Base-by-base conservation (phyloP, 31 red algal species). In the Endocladia muricata region DNA sequence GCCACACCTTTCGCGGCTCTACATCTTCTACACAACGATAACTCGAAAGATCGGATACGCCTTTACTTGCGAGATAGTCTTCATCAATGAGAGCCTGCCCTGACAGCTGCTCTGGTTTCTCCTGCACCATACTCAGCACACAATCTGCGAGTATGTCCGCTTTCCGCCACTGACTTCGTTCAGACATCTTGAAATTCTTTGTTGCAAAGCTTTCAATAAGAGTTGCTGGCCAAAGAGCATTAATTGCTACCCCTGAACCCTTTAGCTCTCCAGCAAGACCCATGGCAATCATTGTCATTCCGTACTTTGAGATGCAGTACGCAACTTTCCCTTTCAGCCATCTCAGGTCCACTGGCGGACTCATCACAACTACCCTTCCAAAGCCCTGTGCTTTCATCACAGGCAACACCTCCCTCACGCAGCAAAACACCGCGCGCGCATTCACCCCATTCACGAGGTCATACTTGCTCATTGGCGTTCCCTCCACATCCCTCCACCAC, bases 401-500 rank as follows among this genome's bases (percentile, higher is more conserved):
- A 3, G 96, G 96, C 42, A 99, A 51, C 5, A 88, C 92, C 54
- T 84, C 88, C 32, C 73, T 76, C 13, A 88, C 75, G 52, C 96
- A 99, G 13, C 82, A 78, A 92, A 99, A 99, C 3, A 83, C 69
- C 4, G 74, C 96, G 2, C 96, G 78, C 11, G 79, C 77, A 55
- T 99, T 99, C n/a, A 99, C 89, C 2, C 66, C 70, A 68, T 99
- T 89, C 26, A 99, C 96, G 5, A 99, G 88, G 63, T 99, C 96
- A 65, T 95, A 99, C 30, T 77, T 68, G 26, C 55, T 38, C 78
- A 99, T 91, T 9, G 96, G 96, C 33, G 96, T 99, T 23, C 89
- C 74, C 31, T 79, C 84, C 21, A 99, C 92, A 17, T 84, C 60
- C 74, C 86, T 83, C 96, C 96, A 99, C 96, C 96, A 99, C 52